Evolutionary conservation across 2,329 filamentous ascomycete genomes (phyloP).

Genomic region (Escovopsis weberi): DNA sequence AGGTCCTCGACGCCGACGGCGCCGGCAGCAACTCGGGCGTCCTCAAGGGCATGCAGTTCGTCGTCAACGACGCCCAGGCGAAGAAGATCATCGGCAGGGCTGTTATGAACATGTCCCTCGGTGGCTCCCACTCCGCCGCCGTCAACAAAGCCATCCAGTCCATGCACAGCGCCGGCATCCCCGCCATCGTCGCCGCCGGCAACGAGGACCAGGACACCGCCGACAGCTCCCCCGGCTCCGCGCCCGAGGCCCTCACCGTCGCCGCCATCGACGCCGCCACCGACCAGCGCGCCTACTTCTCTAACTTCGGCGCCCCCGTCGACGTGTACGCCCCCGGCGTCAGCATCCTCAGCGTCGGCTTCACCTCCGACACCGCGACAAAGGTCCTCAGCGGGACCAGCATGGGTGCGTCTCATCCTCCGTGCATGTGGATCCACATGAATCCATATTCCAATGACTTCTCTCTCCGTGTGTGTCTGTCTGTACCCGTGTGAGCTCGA

Average conservation of each 20-base stretch:
- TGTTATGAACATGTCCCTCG: slow-evolving; percentile 51
- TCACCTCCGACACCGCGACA: slow-evolving; percentile 30
- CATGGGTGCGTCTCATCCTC: slow-evolving; percentile 29
- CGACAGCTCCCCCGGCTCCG: slow-evolving; percentile 39
- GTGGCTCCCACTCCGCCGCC: slow-evolving; percentile 31
- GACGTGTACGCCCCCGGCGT: slow-evolving; percentile 44
- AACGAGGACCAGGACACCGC: slow-evolving; percentile 40
- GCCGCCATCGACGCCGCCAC: slow-evolving; percentile 39
- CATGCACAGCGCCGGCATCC: slow-evolving; percentile 34
- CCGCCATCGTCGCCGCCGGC: slow-evolving; percentile 45
- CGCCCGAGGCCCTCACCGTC: slow-evolving; percentile 42
- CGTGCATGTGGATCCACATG: not conserved
- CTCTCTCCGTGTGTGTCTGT: too few species aligned
- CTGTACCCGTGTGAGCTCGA: too few species aligned
- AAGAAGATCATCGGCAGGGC: slow-evolving; percentile 33
- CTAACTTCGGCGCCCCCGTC: slow-evolving; percentile 41
- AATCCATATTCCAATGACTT: not conserved
- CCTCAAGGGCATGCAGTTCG: slow-evolving; percentile 44
- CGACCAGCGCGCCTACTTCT: slow-evolving; percentile 37
- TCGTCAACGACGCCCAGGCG: slow-evolving; percentile 30
- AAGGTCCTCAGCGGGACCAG: slow-evolving; percentile 37
- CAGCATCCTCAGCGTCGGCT: slow-evolving; percentile 36
- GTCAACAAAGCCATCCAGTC: slow-evolving; percentile 41
- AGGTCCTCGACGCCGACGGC: slow-evolving; percentile 38
- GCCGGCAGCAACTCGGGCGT: slow-evolving; percentile 26